These are phyloP conservation scores for Ophiostoma ips DNA, from an alignment of 2,329 filamentous ascomycete species.

Conservation along the genomic window DNA sequence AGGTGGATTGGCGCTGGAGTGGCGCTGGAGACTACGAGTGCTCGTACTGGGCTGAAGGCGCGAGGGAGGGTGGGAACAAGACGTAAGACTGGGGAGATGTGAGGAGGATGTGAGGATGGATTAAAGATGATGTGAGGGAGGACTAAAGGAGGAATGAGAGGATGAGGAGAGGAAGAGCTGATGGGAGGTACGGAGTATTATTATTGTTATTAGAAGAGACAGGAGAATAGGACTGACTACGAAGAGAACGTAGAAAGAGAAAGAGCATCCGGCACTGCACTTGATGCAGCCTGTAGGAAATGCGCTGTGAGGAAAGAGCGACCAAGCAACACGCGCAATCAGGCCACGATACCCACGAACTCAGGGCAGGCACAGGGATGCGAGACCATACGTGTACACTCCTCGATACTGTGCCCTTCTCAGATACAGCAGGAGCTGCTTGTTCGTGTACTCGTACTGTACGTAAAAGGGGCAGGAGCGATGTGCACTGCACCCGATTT, in stretches of 20 bases:
- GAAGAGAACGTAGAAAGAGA: neutral
- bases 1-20: neutral
- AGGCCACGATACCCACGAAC: neutral
- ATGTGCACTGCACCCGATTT: slow-evolving; percentile 2
- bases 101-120: neutral
- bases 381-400: neutral
- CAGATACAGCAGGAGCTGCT: neutral
- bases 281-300: too few species aligned
- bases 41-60: neutral
- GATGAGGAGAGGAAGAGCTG: neutral
- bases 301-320: neutral
- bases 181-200: too few species aligned
- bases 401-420: neutral
- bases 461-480: slow-evolving; percentile 6
- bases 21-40: neutral
- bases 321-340: neutral
- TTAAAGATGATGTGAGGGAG: neutral
- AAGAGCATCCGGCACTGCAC: too few species aligned
- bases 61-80: neutral
- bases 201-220: too few species aligned
- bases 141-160: neutral
- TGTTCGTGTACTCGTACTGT: slow-evolving; percentile 5
- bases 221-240: neutral
- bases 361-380: neutral
- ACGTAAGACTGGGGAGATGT: neutral